phyloP scores from a whole-genome alignment of 2,329 filamentous ascomycete genomes.

The Blumeria hordei region DNA sequence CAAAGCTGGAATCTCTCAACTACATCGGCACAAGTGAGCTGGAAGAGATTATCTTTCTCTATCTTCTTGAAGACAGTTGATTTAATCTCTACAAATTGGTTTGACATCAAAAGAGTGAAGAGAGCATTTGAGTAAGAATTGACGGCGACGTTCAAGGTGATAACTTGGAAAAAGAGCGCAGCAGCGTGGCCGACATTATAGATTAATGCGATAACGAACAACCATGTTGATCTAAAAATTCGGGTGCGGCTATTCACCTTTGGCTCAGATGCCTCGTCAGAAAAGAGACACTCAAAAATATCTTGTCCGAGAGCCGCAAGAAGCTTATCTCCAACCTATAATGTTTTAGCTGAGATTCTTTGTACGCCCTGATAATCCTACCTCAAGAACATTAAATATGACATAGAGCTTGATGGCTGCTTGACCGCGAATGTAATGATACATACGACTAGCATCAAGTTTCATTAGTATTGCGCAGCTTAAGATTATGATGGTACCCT shows the following conservation, averaged over 20 bases:
- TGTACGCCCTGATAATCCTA: constrained; percentile 13
- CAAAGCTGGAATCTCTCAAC: constrained; percentile 94
- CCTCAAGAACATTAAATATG: constrained; percentile 91
- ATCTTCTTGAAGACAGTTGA: constrained; percentile 97
- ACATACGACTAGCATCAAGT: constrained; percentile 91
- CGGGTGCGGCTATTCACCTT: constrained; percentile 78
- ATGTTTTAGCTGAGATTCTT: constrained; percentile 29
- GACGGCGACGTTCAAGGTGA: constrained; percentile 90
- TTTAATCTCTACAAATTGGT: constrained; percentile 98
- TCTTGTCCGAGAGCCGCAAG: constrained; percentile 86
- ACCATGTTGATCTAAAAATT: constrained; percentile 64
- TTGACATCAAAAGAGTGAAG: constrained; percentile 75
- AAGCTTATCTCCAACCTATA: constrained; percentile 67
- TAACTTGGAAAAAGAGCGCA: constrained; percentile 87
- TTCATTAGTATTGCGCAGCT: constrained; percentile 71
- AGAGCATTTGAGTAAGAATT: constrained; percentile 96
- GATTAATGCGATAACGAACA: constrained; percentile 65
- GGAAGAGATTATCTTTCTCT: constrained; percentile 92
- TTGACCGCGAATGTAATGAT: constrained; percentile 88
- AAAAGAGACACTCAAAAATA: constrained; percentile 87
- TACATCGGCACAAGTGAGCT: constrained; percentile 86
- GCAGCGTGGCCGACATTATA: constrained; percentile 81
- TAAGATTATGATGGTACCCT: constrained; percentile 66
- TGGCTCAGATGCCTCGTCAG: constrained; percentile 71
- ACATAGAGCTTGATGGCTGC: constrained; percentile 96